Base-by-base conservation (phyloP, 2,329 filamentous ascomycete genomes). In the Coniochaeta sp. region DNA sequence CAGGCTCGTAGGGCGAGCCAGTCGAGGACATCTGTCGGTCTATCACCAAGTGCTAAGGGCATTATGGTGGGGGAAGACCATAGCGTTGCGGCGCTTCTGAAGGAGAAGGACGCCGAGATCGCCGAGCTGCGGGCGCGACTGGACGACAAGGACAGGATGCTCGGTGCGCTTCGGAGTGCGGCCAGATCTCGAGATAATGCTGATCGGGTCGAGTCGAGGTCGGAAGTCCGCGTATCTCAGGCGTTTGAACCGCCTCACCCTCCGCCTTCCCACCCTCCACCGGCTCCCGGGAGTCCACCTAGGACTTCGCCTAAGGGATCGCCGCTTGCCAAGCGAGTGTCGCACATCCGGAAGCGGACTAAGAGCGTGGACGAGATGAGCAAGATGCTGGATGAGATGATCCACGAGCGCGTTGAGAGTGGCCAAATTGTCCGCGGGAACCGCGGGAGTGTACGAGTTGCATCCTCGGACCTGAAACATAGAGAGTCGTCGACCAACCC, bases 111-210 rank as follows among this genome's bases (percentile, higher is more conserved):
- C 67, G 84, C 87, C 24, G 93, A 98, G 74, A 97, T 99, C 69
- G 87, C 89, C 8, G 93, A 96, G 66, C 82, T 99, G n/a, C 86
- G 91, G 10, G 89, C 91, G 26, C 86, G 91, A 63, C 79, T 98
- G 0, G 93, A 98, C 67, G 93, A 98, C 75, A 97, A 97, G 73
- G 93, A 97, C 71, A 85, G 89, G 12, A 99, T 98, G 92, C 81
- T 98, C 58, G 80, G 88, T 4, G 95, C 95, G 1, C 80, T 99
- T 58, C 87, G 92, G 47, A 93, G 85, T 63, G 92, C 92, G 2
- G 89, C 92, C 12, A 87, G 93, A 59, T 95, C 93, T 63, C 86
- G 93, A 57, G 93, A 97, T 63, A 85, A 87, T 3, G 91, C 91
- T 6, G 89, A 93, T 59, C 73, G 72, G 28, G 75, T 77, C 36